phyloP scores from a whole-genome alignment of 495 filamentous ascomycete genomes.

The Lasiosphaeriaceae sp. region DNA sequence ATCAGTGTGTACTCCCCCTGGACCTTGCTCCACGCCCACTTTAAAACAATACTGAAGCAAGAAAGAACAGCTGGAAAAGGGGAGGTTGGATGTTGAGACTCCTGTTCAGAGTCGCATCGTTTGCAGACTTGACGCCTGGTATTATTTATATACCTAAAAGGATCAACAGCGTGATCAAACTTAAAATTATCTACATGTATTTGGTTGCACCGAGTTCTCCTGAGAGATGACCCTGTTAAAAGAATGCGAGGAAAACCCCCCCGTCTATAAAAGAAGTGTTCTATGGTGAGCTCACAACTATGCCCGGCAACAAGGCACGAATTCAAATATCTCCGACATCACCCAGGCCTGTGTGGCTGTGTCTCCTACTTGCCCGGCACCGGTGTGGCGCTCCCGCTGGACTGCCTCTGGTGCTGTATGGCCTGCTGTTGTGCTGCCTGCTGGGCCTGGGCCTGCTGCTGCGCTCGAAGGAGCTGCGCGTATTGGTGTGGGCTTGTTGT shows the following conservation, averaged over 20 bases:
- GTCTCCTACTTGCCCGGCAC: slow-evolving; percentile 17
- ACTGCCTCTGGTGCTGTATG: slow-evolving; percentile 34
- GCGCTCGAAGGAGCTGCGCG: slow-evolving; percentile 67
- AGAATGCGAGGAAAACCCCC: not conserved
- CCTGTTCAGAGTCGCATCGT: no score
- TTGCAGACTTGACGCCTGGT: no score
- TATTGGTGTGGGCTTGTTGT: slow-evolving; percentile 59
- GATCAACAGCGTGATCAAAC: not conserved
- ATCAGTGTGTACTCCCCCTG: no score
- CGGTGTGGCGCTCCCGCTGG: slow-evolving; percentile 43
- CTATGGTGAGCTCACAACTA: no score
- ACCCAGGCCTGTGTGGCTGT: not conserved
- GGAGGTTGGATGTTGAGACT: no score
- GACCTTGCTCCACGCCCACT: no score
- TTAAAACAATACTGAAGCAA: no score
- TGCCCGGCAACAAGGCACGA: no score
- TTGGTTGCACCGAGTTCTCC: not conserved
- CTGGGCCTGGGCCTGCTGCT: slow-evolving; percentile 49
- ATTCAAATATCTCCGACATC: not conserved
- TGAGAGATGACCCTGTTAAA: not conserved
- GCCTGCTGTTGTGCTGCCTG: slow-evolving; percentile 19
- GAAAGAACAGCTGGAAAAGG: no score
- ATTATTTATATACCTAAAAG: not conserved
- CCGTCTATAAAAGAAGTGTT: not conserved
- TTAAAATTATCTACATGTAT: not conserved